These are phyloP conservation scores for Raddia distichophylla DNA, from an alignment of 176 grass and related monocot species.

Conservation along the genomic window DNA sequence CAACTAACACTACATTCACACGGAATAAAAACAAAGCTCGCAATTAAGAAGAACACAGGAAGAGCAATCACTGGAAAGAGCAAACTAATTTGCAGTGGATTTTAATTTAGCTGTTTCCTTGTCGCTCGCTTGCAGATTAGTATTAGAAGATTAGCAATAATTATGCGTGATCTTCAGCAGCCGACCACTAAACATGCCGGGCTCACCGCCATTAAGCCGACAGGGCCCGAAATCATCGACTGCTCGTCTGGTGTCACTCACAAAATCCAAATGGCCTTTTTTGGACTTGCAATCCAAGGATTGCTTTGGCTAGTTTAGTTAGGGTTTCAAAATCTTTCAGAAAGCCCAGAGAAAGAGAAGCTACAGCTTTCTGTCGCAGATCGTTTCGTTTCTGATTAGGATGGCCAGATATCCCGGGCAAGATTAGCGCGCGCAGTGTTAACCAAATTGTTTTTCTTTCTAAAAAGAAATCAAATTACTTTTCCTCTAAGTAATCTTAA, in stretches of 20 bases:
- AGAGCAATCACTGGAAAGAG: constrained; percentile 11
- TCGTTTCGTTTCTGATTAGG: not conserved
- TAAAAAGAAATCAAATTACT: no score
- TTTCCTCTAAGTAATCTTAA: not conserved
- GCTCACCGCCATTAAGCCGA: constrained; percentile 37
- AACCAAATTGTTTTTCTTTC: not conserved
- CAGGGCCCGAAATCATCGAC: constrained; percentile 42
- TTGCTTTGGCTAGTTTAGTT: constrained; percentile 29
- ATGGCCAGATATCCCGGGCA: not conserved
- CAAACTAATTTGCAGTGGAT: not conserved
- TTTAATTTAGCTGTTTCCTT: constrained; percentile 13
- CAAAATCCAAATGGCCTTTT: constrained; percentile 41
- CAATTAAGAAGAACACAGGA: not conserved
- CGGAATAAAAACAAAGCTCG: not conserved
- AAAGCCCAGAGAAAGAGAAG: constrained; percentile 6
- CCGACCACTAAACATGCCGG: constrained; percentile 47
- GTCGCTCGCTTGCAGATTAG: not conserved
- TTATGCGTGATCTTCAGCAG: constrained; percentile 4
- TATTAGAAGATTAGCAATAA: not conserved
- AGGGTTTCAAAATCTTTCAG: constrained; percentile 12
- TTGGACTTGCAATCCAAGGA: constrained; percentile 41
- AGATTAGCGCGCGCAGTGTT: not conserved
- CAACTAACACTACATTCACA: not conserved
- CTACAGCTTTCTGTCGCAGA: not conserved
- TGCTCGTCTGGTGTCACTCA: constrained; percentile 20